phyloP scores from a whole-genome alignment of 2,329 filamentous ascomycete species.

The Beauveria sp. region DNA sequence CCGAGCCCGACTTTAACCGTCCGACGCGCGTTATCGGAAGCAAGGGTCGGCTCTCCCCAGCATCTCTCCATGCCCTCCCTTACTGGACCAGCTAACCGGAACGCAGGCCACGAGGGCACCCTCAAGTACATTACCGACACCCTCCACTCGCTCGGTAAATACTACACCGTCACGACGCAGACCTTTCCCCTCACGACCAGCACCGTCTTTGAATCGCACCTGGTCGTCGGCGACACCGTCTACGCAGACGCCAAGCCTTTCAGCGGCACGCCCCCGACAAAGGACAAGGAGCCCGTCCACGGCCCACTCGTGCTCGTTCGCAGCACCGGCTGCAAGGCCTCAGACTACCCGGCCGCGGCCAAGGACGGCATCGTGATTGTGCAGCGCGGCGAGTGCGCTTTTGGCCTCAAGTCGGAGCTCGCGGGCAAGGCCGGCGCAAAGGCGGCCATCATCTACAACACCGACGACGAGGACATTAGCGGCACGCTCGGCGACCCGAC shows the following conservation, averaged over 20 bases:
- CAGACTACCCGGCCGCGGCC: conserved; percentile 55
- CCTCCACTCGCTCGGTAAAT: conserved; percentile 47
- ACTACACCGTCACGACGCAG: conserved; percentile 58
- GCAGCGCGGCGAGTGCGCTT: conserved; percentile 61
- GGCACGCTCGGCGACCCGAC: conserved; percentile 61
- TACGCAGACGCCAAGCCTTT: conserved; percentile 47
- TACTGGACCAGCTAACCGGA: conserved; percentile 9
- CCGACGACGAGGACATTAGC: conserved; percentile 50
- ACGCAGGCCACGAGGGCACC: conserved; percentile 53
- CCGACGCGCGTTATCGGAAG: conserved; percentile 67
- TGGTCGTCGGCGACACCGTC: conserved; percentile 47
- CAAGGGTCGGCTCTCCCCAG: conserved; percentile 35
- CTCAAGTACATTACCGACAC: conserved; percentile 54
- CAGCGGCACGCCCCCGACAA: conserved; percentile 60
- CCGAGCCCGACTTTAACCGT: conserved; percentile 54
- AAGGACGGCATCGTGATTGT: conserved; percentile 63
- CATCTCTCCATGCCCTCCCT: neutral
- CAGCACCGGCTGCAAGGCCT: conserved; percentile 54
- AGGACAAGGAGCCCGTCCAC: conserved; percentile 49
- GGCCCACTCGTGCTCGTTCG: conserved; percentile 52
- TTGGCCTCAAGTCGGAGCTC: conserved; percentile 61
- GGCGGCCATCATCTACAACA: conserved; percentile 70
- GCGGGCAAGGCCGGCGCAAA: conserved; percentile 63
- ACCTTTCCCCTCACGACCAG: conserved; percentile 55
- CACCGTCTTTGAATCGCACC: conserved; percentile 49